A percentile compares a stretch with the other conserved stretches of the same genome.
Evolutionary conservation across 495 filamentous ascomycete species (phyloP).

Genomic region (Talaromyces borbonicus): DNA sequence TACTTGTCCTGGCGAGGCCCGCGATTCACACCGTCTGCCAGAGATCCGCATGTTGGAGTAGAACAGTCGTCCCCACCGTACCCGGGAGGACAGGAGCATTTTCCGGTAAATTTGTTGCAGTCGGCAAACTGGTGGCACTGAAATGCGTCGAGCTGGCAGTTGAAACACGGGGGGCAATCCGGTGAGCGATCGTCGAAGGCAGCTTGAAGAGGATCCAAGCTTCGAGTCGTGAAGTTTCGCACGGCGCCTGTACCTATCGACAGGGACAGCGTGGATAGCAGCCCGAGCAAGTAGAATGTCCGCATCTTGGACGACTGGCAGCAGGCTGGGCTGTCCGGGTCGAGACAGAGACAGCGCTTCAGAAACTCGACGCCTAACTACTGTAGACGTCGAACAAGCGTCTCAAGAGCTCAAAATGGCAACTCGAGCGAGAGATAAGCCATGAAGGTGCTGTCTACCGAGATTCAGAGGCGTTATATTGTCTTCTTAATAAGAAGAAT

Average conservation of each 20-base stretch:
- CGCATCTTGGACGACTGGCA: slow-evolving; percentile 1
- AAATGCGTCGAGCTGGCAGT: slow-evolving; percentile 90
- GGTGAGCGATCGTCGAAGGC: slow-evolving; percentile 47
- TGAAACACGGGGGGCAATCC: slow-evolving; percentile 71
- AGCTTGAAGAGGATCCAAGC: slow-evolving; percentile 28
- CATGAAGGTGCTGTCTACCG: slow-evolving; percentile 15
- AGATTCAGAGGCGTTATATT: not conserved
- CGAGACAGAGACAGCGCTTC: not conserved
- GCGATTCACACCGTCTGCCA: slow-evolving; percentile 67
- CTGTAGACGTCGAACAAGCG: not conserved
- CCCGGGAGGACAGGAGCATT: slow-evolving; percentile 83
- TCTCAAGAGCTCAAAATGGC: not conserved
- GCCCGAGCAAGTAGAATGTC: not conserved
- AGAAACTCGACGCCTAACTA: not conserved
- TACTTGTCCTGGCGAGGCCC: slow-evolving; percentile 52
- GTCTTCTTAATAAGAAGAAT: not conserved
- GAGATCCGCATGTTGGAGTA: slow-evolving; percentile 78
- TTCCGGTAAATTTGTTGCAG: slow-evolving; percentile 79
- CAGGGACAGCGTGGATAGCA: not conserved
- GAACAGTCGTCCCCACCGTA: slow-evolving; percentile 92
- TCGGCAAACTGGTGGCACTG: slow-evolving; percentile 78
- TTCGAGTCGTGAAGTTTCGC: slow-evolving; percentile 1
- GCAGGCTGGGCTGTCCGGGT: not conserved
- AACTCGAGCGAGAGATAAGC: slow-evolving; percentile 7
- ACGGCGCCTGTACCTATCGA: not conserved